Conservation (phyloP, 2,329 filamentous ascomycete species). For the Xenoacremonium recifei region DNA sequence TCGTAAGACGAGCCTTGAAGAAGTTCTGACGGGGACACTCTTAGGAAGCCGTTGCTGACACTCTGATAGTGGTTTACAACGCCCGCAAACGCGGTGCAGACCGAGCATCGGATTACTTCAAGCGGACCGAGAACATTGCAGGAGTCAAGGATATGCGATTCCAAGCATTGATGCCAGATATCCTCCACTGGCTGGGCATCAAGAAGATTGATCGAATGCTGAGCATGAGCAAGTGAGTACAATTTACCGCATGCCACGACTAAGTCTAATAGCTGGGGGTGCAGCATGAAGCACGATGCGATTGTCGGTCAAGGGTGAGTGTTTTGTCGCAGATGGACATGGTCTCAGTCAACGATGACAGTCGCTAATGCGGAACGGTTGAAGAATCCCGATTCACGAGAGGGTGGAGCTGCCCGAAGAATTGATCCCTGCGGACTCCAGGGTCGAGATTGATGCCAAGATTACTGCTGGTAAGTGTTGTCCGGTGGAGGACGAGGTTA, state of each 20-base stretch:
- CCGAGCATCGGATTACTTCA: slow-evolving; percentile 89
- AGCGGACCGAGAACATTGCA: slow-evolving; percentile 96
- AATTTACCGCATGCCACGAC: slow-evolving; percentile 3
- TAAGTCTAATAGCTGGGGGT: too few relatives aligned
- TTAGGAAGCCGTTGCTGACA: slow-evolving; percentile 14
- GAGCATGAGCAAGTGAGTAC: slow-evolving; percentile 88
- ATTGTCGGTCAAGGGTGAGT: slow-evolving; percentile 76
- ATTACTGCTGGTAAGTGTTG: slow-evolving; percentile 80
- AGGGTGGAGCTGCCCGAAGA: slow-evolving; percentile 89
- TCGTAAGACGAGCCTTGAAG: slow-evolving; percentile 34
- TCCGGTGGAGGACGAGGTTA: not conserved
- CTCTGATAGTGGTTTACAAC: slow-evolving; percentile 63
- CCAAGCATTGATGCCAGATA: slow-evolving; percentile 96
- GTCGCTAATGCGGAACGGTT: slow-evolving; percentile 9
- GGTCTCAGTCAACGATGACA: not conserved
- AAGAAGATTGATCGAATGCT: slow-evolving; percentile 98
- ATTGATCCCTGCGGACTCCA: slow-evolving; percentile 89
- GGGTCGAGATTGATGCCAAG: slow-evolving; percentile 99
- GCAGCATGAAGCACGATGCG: slow-evolving; percentile 85
- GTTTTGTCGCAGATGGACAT: slow-evolving; percentile 5
- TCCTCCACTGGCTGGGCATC: slow-evolving; percentile 96
- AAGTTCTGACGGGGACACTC: not conserved
- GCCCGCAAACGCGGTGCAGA: slow-evolving; percentile 77
- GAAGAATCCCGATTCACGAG: slow-evolving; percentile 79
- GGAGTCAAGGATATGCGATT: slow-evolving; percentile 97